phyloP scores from a whole-genome alignment of 2,329 filamentous ascomycete species.

The Apiospora kogelbergensis region DNA sequence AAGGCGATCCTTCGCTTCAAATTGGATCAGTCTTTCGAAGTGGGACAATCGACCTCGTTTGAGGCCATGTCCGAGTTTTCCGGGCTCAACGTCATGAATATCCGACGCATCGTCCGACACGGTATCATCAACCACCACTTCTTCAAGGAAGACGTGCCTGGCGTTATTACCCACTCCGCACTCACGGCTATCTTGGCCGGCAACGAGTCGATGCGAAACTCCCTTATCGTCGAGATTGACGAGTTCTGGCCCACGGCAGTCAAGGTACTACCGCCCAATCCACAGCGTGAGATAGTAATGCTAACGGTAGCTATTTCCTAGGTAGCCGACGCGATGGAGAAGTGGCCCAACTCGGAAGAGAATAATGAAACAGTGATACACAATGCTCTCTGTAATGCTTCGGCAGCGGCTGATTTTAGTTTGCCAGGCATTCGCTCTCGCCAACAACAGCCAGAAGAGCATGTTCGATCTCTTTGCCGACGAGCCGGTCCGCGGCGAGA shows the following conservation, averaged over 20 bases:
- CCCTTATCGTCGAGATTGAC: not conserved
- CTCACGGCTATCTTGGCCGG: not conserved
- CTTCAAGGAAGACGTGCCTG: not conserved
- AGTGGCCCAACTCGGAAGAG: not conserved
- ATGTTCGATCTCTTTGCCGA: not conserved
- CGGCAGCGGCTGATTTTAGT: too few relatives aligned
- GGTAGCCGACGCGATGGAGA: not conserved
- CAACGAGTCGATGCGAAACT: not conserved
- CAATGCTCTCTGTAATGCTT: too few relatives aligned
- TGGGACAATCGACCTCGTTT: not conserved
- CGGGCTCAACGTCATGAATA: not conserved
- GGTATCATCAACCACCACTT: not conserved
- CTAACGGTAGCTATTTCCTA: not conserved
- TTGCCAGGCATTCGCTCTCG: not conserved
- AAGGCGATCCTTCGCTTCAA: not conserved
- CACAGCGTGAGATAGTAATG: too few relatives aligned
- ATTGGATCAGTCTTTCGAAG: not conserved
- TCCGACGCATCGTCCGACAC: not conserved
- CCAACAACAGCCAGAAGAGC: not conserved
- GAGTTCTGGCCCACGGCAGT: not conserved
- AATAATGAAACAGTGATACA: not conserved
- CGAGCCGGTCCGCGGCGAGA: not conserved
- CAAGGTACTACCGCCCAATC: not conserved
- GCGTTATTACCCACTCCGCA: not conserved
- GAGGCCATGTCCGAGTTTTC: conserved; percentile 11